Percentiles rank a stretch among this genome's conserved stretches.
These are phyloP conservation scores for Penicillium goetzii DNA, from an alignment of 495 filamentous ascomycete species.

Conservation along the genomic window DNA sequence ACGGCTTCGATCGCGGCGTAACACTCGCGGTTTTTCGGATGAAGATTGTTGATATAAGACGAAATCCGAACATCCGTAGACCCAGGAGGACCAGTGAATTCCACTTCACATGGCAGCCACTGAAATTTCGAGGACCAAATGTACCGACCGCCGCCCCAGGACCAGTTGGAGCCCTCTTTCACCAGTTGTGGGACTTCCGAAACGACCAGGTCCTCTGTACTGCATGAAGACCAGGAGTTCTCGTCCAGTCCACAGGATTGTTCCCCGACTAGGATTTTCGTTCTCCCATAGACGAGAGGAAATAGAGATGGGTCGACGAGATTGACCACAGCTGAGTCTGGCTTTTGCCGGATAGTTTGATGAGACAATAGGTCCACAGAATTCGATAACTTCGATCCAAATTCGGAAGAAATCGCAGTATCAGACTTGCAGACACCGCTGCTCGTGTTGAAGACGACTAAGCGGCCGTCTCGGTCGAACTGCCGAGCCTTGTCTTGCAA, in stretches of 20 bases:
- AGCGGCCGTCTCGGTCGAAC: conserved; percentile 12
- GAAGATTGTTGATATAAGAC: conserved; percentile 64
- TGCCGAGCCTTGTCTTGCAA: conserved; percentile 20
- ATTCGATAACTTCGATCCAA: conserved; percentile 3
- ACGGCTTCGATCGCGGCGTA: conserved; percentile 20
- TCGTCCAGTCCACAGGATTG: conserved; percentile 7
- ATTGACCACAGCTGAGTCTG: background rate
- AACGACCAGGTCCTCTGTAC: conserved; percentile 3
- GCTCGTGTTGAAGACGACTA: conserved; percentile 16
- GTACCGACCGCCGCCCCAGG: background rate
- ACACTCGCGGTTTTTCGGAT: conserved; percentile 39
- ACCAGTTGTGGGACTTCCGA: conserved; percentile 9
- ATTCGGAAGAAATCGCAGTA: conserved; percentile 3
- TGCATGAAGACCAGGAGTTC: conserved; percentile 5
- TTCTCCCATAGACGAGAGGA: conserved; percentile 1
- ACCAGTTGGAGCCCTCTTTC: background rate
- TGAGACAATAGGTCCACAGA: background rate
- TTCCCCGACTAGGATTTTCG: background rate
- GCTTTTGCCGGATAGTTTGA: background rate
- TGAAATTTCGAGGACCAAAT: conserved; percentile 45
- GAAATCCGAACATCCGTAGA: conserved; percentile 22
- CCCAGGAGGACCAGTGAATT: conserved; percentile 33
- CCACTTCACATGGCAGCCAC: conserved; percentile 60
- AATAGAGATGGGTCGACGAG: background rate
- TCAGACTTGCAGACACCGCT: conserved; percentile 21